Evolutionary conservation across 257 asterid species (phyloP), one percentile per base, ranked within the genome.

Genomic region (Solanum etuberosum): DNA sequence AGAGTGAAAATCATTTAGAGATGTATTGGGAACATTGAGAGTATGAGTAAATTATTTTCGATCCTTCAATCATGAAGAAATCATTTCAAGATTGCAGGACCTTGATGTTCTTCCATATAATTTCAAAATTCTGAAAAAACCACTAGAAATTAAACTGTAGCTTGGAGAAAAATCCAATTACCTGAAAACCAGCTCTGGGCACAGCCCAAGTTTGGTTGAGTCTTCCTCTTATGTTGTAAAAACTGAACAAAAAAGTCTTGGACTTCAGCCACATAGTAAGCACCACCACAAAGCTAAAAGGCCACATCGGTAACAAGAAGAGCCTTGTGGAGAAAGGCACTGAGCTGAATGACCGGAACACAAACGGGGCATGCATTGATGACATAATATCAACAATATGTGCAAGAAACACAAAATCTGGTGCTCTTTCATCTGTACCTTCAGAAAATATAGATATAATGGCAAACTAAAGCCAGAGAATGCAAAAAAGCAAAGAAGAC

Each of bases 101-200:
- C 61, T 40, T 42, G 54, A n/a, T 23, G 37, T 37, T 43, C 65
- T 25, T 78, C 25, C 6, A 42, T 42, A 42, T 61, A 77, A 77
- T 42, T 43, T 42, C 83, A 77, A 77, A 34, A 42, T 6, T 42
- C 61, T 42, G n/a, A 77, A 15, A 42, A 1, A 78, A 12, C 38
- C 38, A 78, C 37, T 2, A 27, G 63, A 78, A 42, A 43, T 27
- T 78, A 78, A 78, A 27, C 38, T 63, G 78, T 37, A 35, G 38
- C n/a, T 38, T 7, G 70, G 70, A 15, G 59, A 34, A 21, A 83
- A 27, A 5, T 11, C 7, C 43, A 59, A 48, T 71, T 25, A 95
- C 99, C 98, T 97, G 99, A 80, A 97, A 96, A 68, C 99, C 98
- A 43, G 91, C 94, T 89, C 99, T 92, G 29, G 99, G 99, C 77